phyloP scores from a whole-genome alignment of 305 asterid genomes.

The Solanum hybrid region DNA sequence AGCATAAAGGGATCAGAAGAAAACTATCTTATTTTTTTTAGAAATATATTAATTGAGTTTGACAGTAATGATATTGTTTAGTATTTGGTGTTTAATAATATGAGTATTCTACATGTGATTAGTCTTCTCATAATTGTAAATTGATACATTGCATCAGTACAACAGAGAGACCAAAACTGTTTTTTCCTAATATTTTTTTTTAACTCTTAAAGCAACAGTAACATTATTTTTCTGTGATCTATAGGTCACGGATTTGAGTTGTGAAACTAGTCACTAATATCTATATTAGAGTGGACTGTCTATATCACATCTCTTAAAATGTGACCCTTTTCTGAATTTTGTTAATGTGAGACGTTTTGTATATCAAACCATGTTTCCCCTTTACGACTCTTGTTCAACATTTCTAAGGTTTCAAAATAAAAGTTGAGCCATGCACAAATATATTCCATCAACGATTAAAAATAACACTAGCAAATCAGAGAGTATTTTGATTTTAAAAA shows the following conservation, averaged over 20 bases:
- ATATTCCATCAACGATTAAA: not conserved
- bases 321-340: not conserved
- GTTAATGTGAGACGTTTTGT: not conserved
- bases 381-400: not conserved
- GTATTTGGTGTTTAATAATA: not conserved
- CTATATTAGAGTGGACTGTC: not conserved
- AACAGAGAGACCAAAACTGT: not conserved
- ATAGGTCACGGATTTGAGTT: not conserved
- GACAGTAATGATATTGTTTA: not conserved
- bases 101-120: not conserved
- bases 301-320: not conserved
- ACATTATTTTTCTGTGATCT: not conserved
- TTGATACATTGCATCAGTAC: slow-evolving; percentile 21
- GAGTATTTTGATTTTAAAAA: not conserved
- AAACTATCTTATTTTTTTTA: not conserved
- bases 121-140: slow-evolving; percentile 10
- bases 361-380: not conserved
- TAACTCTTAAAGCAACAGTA: rapidly evolving
- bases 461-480: not conserved
- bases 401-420: not conserved
- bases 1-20: slow-evolving; percentile 17
- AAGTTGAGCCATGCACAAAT: not conserved
- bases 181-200: not conserved
- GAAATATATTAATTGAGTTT: not conserved
- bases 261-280: not conserved